Evolutionary conservation across 164 flowering plant genomes (phyloP).

Genomic region (Taxillus chinensis): DNA sequence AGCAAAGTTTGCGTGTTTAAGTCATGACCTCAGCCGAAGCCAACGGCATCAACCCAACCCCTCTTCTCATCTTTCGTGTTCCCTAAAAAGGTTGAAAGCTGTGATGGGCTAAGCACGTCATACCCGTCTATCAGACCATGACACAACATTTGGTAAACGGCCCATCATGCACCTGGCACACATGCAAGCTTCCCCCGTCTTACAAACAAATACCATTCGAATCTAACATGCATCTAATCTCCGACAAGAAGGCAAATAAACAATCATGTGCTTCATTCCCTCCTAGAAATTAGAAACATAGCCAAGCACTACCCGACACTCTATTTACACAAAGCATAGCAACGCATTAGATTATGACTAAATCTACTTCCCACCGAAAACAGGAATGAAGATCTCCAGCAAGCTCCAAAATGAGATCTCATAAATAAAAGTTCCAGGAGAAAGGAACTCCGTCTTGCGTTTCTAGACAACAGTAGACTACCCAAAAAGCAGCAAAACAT

Average conservation of each 20-base stretch:
- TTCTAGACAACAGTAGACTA: not conserved
- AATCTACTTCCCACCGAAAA: not conserved
- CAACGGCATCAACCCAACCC: not conserved
- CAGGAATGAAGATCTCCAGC: constrained; percentile 17
- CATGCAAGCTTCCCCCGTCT: not conserved
- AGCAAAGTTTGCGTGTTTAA: constrained; percentile 1
- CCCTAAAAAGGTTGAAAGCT: not conserved
- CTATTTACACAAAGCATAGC: not conserved
- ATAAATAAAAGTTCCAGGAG: not conserved
- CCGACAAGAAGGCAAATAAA: not conserved
- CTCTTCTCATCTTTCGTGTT: not conserved
- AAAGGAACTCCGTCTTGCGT: not conserved
- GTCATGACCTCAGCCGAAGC: constrained; percentile 3
- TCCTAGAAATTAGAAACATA: too few species aligned
- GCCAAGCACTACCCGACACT: not conserved
- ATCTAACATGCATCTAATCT: not conserved
- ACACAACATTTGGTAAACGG: constrained; percentile 5
- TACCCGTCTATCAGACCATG: constrained; percentile 1
- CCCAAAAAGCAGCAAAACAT: not conserved
- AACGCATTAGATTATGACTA: not conserved
- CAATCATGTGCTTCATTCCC: too few species aligned
- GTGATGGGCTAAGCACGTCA: not conserved
- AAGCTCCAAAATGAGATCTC: constrained; percentile 40
- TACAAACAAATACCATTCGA: not conserved
- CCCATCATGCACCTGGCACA: constrained; percentile 13